Conservation (phyloP, 805 yeast species). For the Ogataea dorogensis region DNA sequence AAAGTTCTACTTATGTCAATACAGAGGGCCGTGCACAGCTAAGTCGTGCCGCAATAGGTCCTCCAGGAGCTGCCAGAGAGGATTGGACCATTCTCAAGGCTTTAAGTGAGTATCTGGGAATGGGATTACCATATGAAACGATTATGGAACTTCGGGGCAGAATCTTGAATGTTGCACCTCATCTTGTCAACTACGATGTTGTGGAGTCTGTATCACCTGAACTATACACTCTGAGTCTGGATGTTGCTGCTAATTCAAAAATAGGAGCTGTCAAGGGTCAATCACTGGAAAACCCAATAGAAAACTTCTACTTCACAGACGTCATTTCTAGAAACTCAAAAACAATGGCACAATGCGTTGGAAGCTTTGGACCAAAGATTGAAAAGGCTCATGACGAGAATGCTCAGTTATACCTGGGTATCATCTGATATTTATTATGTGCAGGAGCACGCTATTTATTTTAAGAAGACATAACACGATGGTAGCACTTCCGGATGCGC, state of each 20-base stretch:
- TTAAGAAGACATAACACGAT: constrained; percentile 17
- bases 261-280: constrained; percentile 40
- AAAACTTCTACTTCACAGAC: constrained; percentile 85
- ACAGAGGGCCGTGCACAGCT: constrained; percentile 88
- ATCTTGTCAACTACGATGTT: constrained; percentile 69
- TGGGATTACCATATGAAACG: constrained; percentile 75
- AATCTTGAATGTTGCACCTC: constrained; percentile 76
- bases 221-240: constrained; percentile 56
- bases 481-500: constrained; percentile 21
- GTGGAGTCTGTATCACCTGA: constrained; percentile 65
- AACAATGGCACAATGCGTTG: constrained; percentile 86
- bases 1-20: constrained; percentile 78
- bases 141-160: constrained; percentile 63
- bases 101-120: constrained; percentile 70
- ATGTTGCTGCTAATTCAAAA: constrained; percentile 32
- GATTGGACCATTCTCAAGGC: constrained; percentile 90
- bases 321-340: constrained; percentile 84
- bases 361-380: constrained; percentile 64
- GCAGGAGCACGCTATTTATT: constrained; percentile 13
- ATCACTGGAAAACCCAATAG: constrained; percentile 64
- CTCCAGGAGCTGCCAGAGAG: constrained; percentile 88
- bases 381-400: constrained; percentile 55
- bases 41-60: constrained; percentile 82
- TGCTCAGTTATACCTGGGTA: constrained; percentile 34
- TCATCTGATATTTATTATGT: constrained; percentile 23